Evolutionary conservation across 306 rosid species (phyloP).

Genomic region (Vicia faba): DNA sequence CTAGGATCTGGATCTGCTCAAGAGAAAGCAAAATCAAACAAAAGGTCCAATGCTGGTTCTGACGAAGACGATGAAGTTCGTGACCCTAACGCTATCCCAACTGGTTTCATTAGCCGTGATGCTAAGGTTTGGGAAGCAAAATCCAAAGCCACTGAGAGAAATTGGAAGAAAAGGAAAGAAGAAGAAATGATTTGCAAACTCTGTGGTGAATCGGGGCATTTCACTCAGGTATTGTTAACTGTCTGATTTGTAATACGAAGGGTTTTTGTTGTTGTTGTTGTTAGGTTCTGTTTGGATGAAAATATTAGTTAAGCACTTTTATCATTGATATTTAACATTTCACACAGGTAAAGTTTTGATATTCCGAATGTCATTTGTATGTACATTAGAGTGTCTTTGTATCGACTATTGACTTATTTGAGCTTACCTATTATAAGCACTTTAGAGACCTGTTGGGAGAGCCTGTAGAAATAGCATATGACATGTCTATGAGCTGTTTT

Average conservation of each 20-base stretch:
- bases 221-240: conserved; percentile 72
- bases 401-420: background rate
- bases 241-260: background rate
- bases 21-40: conserved; percentile 60
- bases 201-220: conserved; percentile 96
- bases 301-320: background rate
- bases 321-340: background rate
- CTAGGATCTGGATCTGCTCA: conserved; percentile 54
- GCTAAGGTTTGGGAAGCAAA: conserved; percentile 99
- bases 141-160: conserved; percentile 98
- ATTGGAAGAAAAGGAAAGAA: conserved; percentile 98
- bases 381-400: background rate
- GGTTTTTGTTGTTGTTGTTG: too few species aligned
- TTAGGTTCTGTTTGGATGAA: conserved; percentile 2
- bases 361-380: too few species aligned
- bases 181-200: conserved; percentile 98
- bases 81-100: conserved; percentile 96
- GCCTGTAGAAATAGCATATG: background rate
- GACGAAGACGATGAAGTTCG: conserved; percentile 82
- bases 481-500: background rate
- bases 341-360: too few species aligned
- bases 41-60: conserved; percentile 79
- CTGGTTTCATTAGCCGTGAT: conserved; percentile 97
- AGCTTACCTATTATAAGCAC: background rate
- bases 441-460: background rate